A percentile compares a stretch with the other conserved stretches of the same genome.
Evolutionary conservation across 176 grass and related monocot genomes (phyloP).

Genomic region (Areca catechu): DNA sequence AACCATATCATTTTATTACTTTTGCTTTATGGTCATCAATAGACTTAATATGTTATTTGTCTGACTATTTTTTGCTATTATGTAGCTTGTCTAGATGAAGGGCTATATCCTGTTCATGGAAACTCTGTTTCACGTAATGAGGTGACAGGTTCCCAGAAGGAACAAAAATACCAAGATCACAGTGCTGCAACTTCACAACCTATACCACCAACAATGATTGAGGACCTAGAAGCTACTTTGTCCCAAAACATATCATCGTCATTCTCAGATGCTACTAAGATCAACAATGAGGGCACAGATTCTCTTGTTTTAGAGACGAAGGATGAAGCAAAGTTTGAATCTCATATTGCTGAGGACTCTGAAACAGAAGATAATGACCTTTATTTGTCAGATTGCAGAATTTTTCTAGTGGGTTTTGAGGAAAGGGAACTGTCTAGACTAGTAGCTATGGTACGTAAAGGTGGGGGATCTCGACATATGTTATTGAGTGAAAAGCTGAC

Average conservation of each 20-base stretch:
- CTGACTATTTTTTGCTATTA: conserved; percentile 25
- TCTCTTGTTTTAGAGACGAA: conserved; percentile 16
- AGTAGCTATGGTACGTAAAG: conserved; percentile 58
- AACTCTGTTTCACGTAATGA: conserved; percentile 29
- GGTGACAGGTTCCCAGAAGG: conserved; percentile 43
- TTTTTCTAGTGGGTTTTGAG: conserved; percentile 87
- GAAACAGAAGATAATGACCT: conserved; percentile 67
- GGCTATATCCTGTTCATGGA: conserved; percentile 40
- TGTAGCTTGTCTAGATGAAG: conserved; percentile 76
- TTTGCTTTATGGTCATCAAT: no score
- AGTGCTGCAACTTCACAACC: conserved; percentile 45
- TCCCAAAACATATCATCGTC: conserved; percentile 47
- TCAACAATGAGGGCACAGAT: conserved; percentile 33
- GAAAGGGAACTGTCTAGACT: conserved; percentile 56
- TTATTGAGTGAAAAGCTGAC: conserved; percentile 73
- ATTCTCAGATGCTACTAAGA: conserved; percentile 31
- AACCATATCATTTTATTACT: not conserved
- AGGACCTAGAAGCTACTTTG: conserved; percentile 37
- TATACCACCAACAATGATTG: conserved; percentile 33
- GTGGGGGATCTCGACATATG: conserved; percentile 75
- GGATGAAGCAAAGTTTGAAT: conserved; percentile 37
- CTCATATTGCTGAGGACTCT: conserved; percentile 58
- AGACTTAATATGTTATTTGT: not conserved
- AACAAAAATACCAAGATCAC: conserved; percentile 45
- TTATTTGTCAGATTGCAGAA: conserved; percentile 82